phyloP scores from a whole-genome alignment of 148 eudicot genomes.

The Heliosperma pusillum region DNA sequence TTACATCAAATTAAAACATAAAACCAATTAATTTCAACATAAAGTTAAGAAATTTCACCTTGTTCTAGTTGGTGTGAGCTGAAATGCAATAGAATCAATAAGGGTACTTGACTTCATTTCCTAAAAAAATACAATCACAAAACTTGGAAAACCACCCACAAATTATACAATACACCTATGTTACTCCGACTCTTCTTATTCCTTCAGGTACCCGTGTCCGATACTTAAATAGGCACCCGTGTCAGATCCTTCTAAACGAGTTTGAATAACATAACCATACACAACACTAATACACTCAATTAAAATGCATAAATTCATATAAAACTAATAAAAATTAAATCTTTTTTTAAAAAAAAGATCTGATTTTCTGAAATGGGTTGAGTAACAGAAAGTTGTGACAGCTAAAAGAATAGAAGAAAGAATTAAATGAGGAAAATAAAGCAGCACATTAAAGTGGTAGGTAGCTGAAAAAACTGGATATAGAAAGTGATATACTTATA shows the following conservation, averaged over 20 bases:
- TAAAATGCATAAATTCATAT: neutral
- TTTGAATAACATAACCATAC: too few species aligned
- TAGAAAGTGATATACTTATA: neutral
- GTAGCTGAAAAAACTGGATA: constrained; percentile 7
- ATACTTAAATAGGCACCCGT: too few species aligned
- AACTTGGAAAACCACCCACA: neutral
- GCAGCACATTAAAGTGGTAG: constrained; percentile 8
- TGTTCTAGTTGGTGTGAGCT: constrained; percentile 98
- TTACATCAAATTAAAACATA: neutral
- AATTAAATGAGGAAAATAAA: constrained; percentile 1
- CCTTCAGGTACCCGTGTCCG: too few species aligned
- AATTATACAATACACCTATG: too few species aligned
- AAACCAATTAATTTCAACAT: neutral
- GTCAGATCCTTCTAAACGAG: too few species aligned
- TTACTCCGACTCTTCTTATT: too few species aligned
- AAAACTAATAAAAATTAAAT: neutral
- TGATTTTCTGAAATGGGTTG: constrained; percentile 6
- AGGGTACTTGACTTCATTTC: constrained; percentile 64
- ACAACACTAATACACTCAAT: neutral
- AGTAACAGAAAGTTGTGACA: neutral
- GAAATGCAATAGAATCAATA: constrained; percentile 72
- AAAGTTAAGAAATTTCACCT: constrained; percentile 42
- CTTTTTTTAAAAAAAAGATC: constrained; percentile 14
- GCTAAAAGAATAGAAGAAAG: neutral
- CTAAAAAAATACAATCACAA: constrained; percentile 12